phyloP scores from a whole-genome alignment of 179 eudicot genomes.

The Spergularia azorica region DNA sequence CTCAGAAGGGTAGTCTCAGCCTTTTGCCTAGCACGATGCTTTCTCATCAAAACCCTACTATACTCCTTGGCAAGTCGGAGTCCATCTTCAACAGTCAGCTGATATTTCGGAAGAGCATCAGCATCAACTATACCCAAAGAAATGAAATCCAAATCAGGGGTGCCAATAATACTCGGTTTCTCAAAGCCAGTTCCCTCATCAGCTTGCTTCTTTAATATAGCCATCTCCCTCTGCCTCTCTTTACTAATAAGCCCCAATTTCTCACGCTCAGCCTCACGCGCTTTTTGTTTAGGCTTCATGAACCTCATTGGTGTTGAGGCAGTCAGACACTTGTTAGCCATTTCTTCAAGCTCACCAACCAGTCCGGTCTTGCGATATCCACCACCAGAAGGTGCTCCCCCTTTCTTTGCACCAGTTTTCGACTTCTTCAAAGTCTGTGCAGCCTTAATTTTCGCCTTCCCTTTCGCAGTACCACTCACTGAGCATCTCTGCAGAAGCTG shows the following conservation, averaged over 20 bases:
- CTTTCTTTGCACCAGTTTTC: constrained; percentile 54
- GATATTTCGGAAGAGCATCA: constrained; percentile 74
- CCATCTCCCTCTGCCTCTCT: constrained; percentile 59
- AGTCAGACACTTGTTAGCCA: constrained; percentile 60
- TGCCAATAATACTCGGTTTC: constrained; percentile 47
- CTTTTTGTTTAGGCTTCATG: constrained; percentile 64
- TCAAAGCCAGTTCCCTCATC: constrained; percentile 39
- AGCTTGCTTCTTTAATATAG: constrained; percentile 56
- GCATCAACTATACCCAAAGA: constrained; percentile 74
- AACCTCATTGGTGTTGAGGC: constrained; percentile 61
- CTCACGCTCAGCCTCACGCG: constrained; percentile 74
- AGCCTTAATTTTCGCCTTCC: constrained; percentile 68
- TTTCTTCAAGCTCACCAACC: constrained; percentile 44
- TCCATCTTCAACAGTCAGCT: constrained; percentile 88
- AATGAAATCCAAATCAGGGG: constrained; percentile 75
- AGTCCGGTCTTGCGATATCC: constrained; percentile 41
- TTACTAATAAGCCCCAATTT: constrained; percentile 81
- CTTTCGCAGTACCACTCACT: constrained; percentile 93
- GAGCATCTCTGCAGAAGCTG: constrained; percentile 68
- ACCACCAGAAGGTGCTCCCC: constrained; percentile 32
- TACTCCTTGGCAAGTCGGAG: constrained; percentile 81
- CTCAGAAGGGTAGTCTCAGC: constrained; percentile 72
- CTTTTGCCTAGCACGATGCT: constrained; percentile 79
- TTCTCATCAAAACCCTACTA: constrained; percentile 85
- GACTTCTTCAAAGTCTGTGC: constrained; percentile 54